These are phyloP conservation scores for Excoecaria cochinchinensis DNA, from an alignment of 345 rosid genomes.

Conservation along the genomic window DNA sequence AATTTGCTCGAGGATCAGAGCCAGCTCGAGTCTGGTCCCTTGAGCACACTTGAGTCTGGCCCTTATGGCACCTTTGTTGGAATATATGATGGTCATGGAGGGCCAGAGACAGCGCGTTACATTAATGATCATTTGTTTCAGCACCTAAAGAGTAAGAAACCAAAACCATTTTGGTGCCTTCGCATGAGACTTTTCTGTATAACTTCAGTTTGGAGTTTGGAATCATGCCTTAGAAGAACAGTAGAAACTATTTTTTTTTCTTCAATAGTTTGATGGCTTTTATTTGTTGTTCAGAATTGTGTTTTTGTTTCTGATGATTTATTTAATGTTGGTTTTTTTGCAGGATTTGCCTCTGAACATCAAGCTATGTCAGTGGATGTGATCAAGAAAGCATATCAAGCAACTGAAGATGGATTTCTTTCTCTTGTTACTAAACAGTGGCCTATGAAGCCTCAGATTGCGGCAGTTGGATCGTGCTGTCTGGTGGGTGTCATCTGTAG, in stretches of 20 bases:
- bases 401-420: conserved; percentile 38
- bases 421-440: conserved; percentile 37
- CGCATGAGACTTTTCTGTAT: not conserved
- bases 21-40: conserved; percentile 33
- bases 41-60: conserved; percentile 32
- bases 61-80: conserved; percentile 31
- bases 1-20: conserved; percentile 38
- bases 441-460: conserved; percentile 39
- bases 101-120: conserved; percentile 32
- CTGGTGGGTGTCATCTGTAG: conserved; percentile 30
- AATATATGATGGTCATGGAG: conserved; percentile 36
- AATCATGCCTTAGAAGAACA: not conserved
- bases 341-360: conserved; percentile 34
- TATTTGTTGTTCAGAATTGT: not conserved
- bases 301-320: not conserved
- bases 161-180: not conserved
- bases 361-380: conserved; percentile 33
- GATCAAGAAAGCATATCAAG: conserved; percentile 32
- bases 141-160: conserved; percentile 31
- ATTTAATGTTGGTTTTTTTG: not conserved
- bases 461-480: conserved; percentile 38
- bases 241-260: not conserved
- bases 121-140: conserved; percentile 31
- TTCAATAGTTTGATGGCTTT: not conserved
- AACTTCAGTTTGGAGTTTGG: too few species aligned